Conservation (phyloP, 1,139 yeast species). For the Saccharomyces pastorianus region DNA sequence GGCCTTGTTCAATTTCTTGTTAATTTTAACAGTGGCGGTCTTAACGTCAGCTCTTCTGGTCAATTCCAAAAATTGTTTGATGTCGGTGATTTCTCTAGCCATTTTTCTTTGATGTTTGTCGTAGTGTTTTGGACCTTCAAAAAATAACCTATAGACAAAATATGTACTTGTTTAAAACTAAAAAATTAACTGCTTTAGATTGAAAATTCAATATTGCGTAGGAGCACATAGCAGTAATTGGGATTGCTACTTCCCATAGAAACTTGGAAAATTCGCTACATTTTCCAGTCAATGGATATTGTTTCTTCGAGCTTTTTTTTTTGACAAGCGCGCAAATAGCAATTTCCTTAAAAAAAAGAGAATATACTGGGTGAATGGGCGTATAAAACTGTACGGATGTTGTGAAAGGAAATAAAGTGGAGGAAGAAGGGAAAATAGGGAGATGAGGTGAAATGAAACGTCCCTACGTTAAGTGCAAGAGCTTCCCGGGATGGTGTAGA, state of each 20-base stretch:
- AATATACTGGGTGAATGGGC: no score
- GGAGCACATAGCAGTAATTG: neutral
- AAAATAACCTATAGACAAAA: neutral
- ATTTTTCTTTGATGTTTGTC: slow-evolving; percentile 14
- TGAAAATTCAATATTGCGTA: neutral
- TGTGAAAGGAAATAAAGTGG: no score
- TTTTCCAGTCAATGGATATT: neutral
- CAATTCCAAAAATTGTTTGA: slow-evolving; percentile 95
- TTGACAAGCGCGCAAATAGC: neutral
- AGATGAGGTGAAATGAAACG: no score
- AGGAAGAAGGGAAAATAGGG: no score
- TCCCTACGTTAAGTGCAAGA: no score
- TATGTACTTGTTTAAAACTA: neutral
- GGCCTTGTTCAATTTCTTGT: slow-evolving; percentile 77
- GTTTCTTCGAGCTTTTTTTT: neutral
- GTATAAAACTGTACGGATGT: no score
- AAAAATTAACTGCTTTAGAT: neutral
- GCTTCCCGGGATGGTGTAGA: no score
- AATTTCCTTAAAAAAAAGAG: no score
- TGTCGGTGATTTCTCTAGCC: slow-evolving; percentile 77
- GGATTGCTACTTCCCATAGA: neutral
- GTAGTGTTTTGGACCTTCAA: neutral
- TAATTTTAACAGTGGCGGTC: slow-evolving; percentile 83
- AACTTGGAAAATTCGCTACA: neutral
- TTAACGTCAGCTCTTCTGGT: slow-evolving; percentile 96